A percentile compares a stretch with the other conserved stretches of the same genome.
These are phyloP conservation scores for Aspergillus luchuensis DNA, from an alignment of 2,329 filamentous ascomycete genomes.

Conservation along the genomic window DNA sequence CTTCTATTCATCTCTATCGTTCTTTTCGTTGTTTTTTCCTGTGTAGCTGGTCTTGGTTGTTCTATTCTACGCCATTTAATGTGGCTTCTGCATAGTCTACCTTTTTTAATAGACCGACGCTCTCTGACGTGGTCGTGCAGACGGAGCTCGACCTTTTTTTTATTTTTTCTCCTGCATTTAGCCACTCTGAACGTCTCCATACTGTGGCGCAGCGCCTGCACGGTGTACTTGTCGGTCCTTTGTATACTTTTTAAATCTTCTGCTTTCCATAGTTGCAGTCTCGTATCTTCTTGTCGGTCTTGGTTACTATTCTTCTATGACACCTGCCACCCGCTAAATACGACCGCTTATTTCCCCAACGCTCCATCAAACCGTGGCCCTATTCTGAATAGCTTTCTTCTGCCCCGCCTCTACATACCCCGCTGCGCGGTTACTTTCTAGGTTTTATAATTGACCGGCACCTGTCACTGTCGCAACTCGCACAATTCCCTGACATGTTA, in stretches of 20 bases:
- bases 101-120: slow-evolving; percentile 11
- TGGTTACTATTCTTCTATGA: background rate
- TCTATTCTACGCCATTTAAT: slow-evolving; percentile 16
- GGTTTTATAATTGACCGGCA: background rate
- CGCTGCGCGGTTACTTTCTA: background rate
- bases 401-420: slow-evolving; percentile 8
- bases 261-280: background rate
- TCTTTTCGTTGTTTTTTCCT: slow-evolving; percentile 9
- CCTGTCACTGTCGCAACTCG: background rate
- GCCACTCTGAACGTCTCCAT: slow-evolving; percentile 29
- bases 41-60: slow-evolving; percentile 10
- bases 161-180: slow-evolving; percentile 18
- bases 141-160: slow-evolving; percentile 22
- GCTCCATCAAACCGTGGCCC: background rate
- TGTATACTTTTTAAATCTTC: background rate
- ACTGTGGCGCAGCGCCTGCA: slow-evolving; percentile 45
- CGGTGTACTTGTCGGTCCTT: slow-evolving; percentile 13
- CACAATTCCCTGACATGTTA: slow-evolving; percentile 8
- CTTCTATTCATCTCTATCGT: slow-evolving; percentile 10
- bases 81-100: slow-evolving; percentile 16
- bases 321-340: background rate
- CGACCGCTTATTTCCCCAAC: background rate
- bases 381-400: background rate
- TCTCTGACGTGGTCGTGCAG: slow-evolving; percentile 40
- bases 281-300: background rate